phyloP scores from a whole-genome alignment of 352 stramenopile genomes.

The Globisporangium yorkense region DNA sequence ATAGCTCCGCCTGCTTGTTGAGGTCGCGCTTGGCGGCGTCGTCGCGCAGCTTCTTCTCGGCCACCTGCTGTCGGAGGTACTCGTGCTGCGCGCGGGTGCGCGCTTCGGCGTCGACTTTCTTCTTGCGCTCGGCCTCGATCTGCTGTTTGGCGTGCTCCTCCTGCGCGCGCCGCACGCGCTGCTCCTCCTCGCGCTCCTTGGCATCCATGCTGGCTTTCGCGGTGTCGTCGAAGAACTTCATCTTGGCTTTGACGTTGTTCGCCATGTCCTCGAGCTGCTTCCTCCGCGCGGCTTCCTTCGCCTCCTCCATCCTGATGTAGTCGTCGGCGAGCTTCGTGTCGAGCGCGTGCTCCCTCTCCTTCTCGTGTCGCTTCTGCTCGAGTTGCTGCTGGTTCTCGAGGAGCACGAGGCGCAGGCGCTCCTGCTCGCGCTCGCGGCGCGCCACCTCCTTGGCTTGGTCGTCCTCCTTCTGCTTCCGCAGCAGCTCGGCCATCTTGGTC shows the following conservation, averaged over 20 bases:
- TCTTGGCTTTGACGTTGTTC: conserved; percentile 71
- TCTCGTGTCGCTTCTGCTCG: conserved; percentile 46
- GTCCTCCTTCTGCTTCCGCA: conserved; percentile 48
- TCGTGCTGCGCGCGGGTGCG: conserved; percentile 45
- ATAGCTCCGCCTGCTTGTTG: conserved; percentile 80
- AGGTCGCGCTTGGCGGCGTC: conserved; percentile 43
- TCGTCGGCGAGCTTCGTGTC: conserved; percentile 65
- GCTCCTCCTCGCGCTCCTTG: conserved; percentile 56
- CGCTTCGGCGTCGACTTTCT: conserved; percentile 44
- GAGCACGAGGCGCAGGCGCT: conserved; percentile 48
- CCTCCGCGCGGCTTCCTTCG: conserved; percentile 51
- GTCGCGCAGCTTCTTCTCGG: conserved; percentile 67
- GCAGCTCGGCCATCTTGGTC: conserved; percentile 34
- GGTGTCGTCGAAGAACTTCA: conserved; percentile 84
- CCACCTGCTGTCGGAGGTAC: conserved; percentile 52
- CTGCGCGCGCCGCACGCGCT: conserved; percentile 55
- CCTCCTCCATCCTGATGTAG: conserved; percentile 70
- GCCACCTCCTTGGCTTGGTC: conserved; percentile 41
- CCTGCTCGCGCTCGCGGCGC: conserved; percentile 53
- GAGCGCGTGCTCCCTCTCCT: conserved; percentile 44
- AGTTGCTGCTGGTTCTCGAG: conserved; percentile 61
- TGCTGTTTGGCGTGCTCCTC: conserved; percentile 58
- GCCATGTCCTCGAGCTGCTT: conserved; percentile 69
- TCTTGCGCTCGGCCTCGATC: conserved; percentile 42
- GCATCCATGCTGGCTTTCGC: conserved; percentile 61